Evolutionary conservation across 371 early-diverging fungal genomes (phyloP).

Genomic region (Mucor indicus): DNA sequence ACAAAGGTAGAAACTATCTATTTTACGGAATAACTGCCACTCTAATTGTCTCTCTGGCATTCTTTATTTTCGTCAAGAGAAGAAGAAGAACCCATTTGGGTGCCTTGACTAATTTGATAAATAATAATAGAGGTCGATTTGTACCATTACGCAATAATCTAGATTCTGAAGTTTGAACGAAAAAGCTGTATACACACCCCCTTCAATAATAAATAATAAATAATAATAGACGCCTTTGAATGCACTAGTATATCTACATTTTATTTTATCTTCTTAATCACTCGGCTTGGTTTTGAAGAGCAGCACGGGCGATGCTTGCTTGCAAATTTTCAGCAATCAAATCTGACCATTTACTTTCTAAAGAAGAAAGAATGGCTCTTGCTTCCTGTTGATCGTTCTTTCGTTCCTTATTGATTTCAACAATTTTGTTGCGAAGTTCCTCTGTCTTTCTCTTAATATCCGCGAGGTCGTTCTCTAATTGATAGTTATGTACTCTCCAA

Average conservation of each 20-base stretch:
- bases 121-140: slow-evolving; percentile 29
- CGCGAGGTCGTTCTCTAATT: slow-evolving; percentile 59
- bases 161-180: slow-evolving; percentile 18
- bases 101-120: slow-evolving; percentile 26
- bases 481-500: slow-evolving; percentile 83
- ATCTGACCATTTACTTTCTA: slow-evolving; percentile 64
- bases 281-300: slow-evolving; percentile 51
- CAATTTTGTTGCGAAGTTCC: slow-evolving; percentile 40
- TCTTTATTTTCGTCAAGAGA: slow-evolving; percentile 22
- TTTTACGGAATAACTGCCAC: slow-evolving; percentile 23
- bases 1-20: slow-evolving; percentile 8
- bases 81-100: slow-evolving; percentile 20
- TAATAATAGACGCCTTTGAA: too few relatives aligned
- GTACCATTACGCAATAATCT: slow-evolving; percentile 27
- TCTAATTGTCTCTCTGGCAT: slow-evolving; percentile 21
- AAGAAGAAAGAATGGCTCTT: slow-evolving; percentile 47
- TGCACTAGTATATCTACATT: too few relatives aligned
- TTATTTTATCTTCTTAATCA: slow-evolving; percentile 49
- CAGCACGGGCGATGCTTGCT: slow-evolving; percentile 57
- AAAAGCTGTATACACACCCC: not conserved
- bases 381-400: slow-evolving; percentile 69
- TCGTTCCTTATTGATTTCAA: slow-evolving; percentile 66
- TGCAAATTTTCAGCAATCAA: slow-evolving; percentile 59
- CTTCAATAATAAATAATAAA: too few relatives aligned
- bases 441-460: slow-evolving; percentile 50